A percentile compares a stretch with the other conserved stretches of the same genome.
phyloP scores from a whole-genome alignment of 768 basidiomycete genomes.

The Phanerochaete sordida region DNA sequence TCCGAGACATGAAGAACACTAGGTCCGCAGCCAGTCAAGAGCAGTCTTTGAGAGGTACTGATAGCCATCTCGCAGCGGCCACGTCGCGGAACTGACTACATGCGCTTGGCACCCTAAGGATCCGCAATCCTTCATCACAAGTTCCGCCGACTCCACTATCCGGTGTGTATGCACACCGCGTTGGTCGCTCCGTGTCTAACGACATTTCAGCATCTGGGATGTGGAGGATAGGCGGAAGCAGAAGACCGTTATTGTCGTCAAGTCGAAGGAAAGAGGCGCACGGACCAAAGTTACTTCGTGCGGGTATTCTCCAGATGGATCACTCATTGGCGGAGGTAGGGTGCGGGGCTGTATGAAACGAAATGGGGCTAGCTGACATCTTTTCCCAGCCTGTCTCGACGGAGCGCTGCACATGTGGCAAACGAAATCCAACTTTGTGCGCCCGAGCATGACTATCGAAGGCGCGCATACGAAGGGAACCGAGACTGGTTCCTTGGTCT shows the following conservation, averaged over 20 bases:
- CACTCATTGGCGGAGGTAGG: conserved; percentile 83
- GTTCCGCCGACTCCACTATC: conserved; percentile 94
- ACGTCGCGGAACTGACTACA: conserved; percentile 88
- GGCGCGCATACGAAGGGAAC: conserved; percentile 84
- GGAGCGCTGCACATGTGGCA: conserved; percentile 95
- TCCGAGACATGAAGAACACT: conserved; percentile 99
- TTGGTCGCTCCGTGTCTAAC: not conserved
- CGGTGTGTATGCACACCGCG: conserved; percentile 44
- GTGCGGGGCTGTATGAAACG: not conserved
- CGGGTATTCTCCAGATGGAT: conserved; percentile 88
- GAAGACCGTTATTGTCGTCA: conserved; percentile 93
- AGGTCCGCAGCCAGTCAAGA: conserved; percentile 51
- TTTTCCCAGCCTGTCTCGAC: conserved; percentile 71
- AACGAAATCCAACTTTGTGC: conserved; percentile 86
- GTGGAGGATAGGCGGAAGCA: conserved; percentile 90
- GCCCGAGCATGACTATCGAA: conserved; percentile 84
- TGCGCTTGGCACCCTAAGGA: conserved; percentile 94
- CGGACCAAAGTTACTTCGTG: conserved; percentile 89
- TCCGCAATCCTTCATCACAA: conserved; percentile 79
- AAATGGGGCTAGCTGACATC: not conserved
- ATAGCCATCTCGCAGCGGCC: conserved; percentile 57
- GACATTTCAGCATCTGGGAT: conserved; percentile 82
- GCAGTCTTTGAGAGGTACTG: not conserved
- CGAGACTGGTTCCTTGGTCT: conserved; percentile 83
- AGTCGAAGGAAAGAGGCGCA: conserved; percentile 92